Conservation (phyloP, 2,329 filamentous ascomycete genomes). For the Scorias spongiosa region DNA sequence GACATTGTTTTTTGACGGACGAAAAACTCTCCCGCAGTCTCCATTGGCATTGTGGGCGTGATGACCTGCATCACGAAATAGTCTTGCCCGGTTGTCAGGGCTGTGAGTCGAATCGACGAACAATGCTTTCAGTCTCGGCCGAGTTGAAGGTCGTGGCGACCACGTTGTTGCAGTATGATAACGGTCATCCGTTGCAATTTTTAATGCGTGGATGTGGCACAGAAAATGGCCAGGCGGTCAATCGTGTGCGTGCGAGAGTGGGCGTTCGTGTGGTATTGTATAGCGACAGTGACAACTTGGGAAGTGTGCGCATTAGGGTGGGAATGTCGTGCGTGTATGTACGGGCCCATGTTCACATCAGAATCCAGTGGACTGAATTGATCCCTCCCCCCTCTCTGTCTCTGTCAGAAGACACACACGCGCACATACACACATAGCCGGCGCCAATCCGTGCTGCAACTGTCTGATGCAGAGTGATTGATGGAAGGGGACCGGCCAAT, state of each 20-base stretch:
- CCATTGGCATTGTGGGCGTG: conserved; percentile 29
- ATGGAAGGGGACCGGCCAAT: background rate
- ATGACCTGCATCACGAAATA: conserved; percentile 26
- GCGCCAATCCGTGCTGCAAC: background rate
- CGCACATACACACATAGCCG: background rate
- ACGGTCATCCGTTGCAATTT: background rate
- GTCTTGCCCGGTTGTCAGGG: background rate
- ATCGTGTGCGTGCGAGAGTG: conserved; percentile 25
- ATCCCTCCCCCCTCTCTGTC: too few relatives aligned
- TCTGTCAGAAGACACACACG: too few relatives aligned
- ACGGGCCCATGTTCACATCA: background rate
- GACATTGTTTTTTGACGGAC: conserved; percentile 34
- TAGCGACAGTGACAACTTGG: conserved; percentile 13
- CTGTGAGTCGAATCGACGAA: conserved; percentile 1
- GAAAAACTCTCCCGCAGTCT: conserved; percentile 33
- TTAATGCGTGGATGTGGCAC: conserved; percentile 5
- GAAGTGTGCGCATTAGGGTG: background rate
- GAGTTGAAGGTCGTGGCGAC: conserved; percentile 2
- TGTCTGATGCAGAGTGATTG: background rate
- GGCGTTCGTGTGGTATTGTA: conserved; percentile 28
- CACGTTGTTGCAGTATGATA: background rate
- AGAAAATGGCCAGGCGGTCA: conserved; percentile 17
- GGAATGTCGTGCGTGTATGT: background rate
- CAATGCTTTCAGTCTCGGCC: conserved; percentile 1
- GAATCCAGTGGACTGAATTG: too few relatives aligned